These are phyloP conservation scores for Colletotrichum plurivorum DNA, from an alignment of 2,329 filamentous ascomycete species.

Conservation along the genomic window DNA sequence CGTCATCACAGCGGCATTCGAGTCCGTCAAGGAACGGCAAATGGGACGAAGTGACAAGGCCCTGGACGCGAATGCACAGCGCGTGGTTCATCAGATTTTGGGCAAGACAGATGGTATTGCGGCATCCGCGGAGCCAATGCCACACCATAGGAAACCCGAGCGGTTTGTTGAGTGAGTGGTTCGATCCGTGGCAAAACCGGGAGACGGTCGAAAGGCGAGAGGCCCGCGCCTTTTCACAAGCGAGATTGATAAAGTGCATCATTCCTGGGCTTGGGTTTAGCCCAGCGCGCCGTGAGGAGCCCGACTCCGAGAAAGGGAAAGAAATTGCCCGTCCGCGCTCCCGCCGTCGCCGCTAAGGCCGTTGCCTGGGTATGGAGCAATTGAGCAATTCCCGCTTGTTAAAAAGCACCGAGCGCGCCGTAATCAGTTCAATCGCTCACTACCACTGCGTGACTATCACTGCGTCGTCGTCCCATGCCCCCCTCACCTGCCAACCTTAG, in stretches of 20 bases:
- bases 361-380: not conserved
- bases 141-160: not conserved
- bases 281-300: constrained; percentile 19
- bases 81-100: not conserved
- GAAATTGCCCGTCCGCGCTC: constrained; percentile 29
- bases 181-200: constrained; percentile 40
- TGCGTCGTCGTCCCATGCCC: not conserved
- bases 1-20: constrained; percentile 15
- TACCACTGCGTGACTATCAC: not conserved
- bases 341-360: constrained; percentile 36
- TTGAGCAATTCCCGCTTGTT: constrained; percentile 6
- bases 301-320: constrained; percentile 2
- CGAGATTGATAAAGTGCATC: constrained; percentile 41
- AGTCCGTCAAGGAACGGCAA: not conserved
- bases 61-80: not conserved
- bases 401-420: constrained; percentile 14
- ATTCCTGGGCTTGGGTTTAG: constrained; percentile 32
- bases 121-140: not conserved
- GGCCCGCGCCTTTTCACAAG: constrained; percentile 40
- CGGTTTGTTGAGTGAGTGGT: constrained; percentile 16
- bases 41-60: not conserved
- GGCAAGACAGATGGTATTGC: not conserved
- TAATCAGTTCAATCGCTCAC: not conserved
- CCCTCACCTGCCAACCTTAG: not conserved
- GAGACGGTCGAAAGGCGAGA: constrained; percentile 40